Conservation (phyloP, 495 filamentous ascomycete genomes). For the Penicillium bialowiezense region DNA sequence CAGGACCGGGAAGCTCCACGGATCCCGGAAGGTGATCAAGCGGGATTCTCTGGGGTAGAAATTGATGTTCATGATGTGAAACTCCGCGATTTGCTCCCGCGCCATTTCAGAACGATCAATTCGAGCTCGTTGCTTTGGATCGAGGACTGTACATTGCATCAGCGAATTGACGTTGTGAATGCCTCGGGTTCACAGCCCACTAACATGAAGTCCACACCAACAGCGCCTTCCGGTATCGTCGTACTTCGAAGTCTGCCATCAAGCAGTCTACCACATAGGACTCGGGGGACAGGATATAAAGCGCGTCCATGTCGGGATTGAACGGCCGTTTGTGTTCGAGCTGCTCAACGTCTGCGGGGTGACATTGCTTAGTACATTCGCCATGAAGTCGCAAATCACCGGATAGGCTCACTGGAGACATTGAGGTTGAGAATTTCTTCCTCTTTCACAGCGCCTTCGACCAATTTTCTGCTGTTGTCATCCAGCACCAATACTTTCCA, state of each 20-base stretch:
- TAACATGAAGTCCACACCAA: constrained; percentile 83
- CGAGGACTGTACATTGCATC: constrained; percentile 44
- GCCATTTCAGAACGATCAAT: constrained; percentile 59
- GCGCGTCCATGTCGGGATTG: constrained; percentile 86
- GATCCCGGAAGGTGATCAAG: constrained; percentile 86
- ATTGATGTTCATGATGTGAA: constrained; percentile 75
- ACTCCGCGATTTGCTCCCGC: constrained; percentile 67
- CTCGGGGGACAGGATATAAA: constrained; percentile 84
- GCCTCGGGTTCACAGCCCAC: constrained; percentile 20
- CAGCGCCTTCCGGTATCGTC: constrained; percentile 69
- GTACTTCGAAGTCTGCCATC: constrained; percentile 82
- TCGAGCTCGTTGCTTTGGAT: constrained; percentile 50
- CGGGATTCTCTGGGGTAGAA: constrained; percentile 90
- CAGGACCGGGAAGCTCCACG: constrained; percentile 88
- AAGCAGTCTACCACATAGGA: constrained; percentile 89
- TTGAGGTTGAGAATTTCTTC: constrained; percentile 95
- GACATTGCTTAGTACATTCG: constrained; percentile 26
- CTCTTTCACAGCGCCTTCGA: constrained; percentile 85
- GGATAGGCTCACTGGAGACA: constrained; percentile 72
- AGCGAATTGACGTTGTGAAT: constrained; percentile 12
- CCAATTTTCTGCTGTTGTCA: constrained; percentile 69
- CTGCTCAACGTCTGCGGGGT: constrained; percentile 73
- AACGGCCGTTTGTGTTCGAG: constrained; percentile 78
- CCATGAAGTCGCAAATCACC: constrained; percentile 1
- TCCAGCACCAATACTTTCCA: constrained; percentile 96